Percentiles rank a stretch among this genome's conserved stretches.
Evolutionary conservation across 495 filamentous ascomycete species (phyloP).

Genomic region (Niebla homalea): DNA sequence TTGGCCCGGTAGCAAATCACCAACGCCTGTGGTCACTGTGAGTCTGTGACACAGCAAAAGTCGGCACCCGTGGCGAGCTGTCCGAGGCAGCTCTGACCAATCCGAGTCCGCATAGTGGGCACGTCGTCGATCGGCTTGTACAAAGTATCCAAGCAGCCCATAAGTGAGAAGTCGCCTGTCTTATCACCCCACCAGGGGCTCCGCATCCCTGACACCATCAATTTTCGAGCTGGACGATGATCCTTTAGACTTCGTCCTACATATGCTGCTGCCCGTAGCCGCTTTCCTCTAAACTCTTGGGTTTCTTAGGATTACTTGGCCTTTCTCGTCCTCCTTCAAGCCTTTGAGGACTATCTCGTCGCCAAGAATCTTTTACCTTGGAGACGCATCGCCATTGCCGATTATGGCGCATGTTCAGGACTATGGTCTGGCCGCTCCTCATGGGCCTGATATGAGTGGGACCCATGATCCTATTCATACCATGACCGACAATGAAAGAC

Average conservation of each 20-base stretch:
- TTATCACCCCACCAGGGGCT: too few species aligned
- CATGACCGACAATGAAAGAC: conserved; percentile 49
- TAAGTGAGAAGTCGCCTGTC: too few species aligned
- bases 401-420: conserved; percentile 21
- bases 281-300: background rate
- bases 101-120: background rate
- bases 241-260: background rate
- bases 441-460: conserved; percentile 42
- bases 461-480: conserved; percentile 37
- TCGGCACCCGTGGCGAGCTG: background rate
- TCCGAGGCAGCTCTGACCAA: background rate
- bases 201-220: too few species aligned
- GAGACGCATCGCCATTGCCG: background rate
- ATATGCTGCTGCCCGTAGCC: conserved; percentile 3
- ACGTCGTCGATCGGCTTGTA: background rate
- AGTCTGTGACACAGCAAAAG: too few species aligned
- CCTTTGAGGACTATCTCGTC: background rate
- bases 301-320: too few species aligned
- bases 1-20: background rate
- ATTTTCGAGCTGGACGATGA: too few species aligned
- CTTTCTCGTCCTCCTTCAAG: background rate
- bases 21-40: background rate
- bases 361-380: background rate
- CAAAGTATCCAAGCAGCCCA: too few species aligned
- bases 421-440: conserved; percentile 40